Conservation (phyloP, 169 alveolate species). For the Eimeria tenella region DNA sequence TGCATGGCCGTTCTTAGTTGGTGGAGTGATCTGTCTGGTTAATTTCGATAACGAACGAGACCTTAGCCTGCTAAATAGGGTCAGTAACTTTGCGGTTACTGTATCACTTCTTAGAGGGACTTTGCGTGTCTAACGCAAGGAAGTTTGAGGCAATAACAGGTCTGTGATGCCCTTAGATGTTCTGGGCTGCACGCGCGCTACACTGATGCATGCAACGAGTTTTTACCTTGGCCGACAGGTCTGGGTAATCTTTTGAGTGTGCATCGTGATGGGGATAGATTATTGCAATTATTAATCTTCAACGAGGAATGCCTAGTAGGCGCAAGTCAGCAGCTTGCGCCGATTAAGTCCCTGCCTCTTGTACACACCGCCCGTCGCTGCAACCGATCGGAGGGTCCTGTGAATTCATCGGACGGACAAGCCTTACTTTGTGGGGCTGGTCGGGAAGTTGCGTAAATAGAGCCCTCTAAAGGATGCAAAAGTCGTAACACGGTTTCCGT, state of each 20-base stretch:
- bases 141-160: conserved; percentile 95
- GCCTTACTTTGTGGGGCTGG: neutral
- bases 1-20: conserved; percentile 95
- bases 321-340: conserved; percentile 95
- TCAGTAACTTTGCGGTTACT: conserved; percentile 68
- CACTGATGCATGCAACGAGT: conserved; percentile 76
- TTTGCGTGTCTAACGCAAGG: conserved; percentile 91
- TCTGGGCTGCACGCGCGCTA: conserved; percentile 82
- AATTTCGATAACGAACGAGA: conserved; percentile 96
- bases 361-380: conserved; percentile 46
- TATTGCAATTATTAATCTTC: conserved; percentile 94
- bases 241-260: conserved; percentile 89
- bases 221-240: conserved; percentile 86
- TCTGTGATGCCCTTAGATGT: conserved; percentile 85
- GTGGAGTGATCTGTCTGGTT: conserved; percentile 89
- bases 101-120: conserved; percentile 92
- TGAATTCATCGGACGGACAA: neutral
- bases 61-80: conserved; percentile 95
- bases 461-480: conserved; percentile 41
- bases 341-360: conserved; percentile 84
- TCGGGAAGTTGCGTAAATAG: neutral
- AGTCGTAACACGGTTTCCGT: conserved; percentile 93
- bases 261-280: conserved; percentile 95
- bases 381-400: neutral
- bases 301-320: conserved; percentile 96